A percentile compares a stretch with the other conserved stretches of the same genome.
Evolutionary conservation across 768 basidiomycete genomes (phyloP).

Genomic region (Lactarius tabidus): DNA sequence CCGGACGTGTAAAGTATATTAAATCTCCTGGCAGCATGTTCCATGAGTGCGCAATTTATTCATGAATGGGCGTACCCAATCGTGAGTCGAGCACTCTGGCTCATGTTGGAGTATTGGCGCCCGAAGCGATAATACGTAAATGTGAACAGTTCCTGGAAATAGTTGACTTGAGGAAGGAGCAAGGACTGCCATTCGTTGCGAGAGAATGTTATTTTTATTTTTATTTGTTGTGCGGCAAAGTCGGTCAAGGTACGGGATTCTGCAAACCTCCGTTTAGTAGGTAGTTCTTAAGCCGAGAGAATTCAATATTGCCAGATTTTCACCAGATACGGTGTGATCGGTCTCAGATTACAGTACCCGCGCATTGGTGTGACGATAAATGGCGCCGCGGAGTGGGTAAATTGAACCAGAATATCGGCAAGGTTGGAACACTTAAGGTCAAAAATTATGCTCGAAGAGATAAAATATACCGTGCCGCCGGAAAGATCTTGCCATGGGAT

Average conservation of each 20-base stretch:
- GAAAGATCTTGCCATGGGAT: slow-evolving; percentile 16
- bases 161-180: not conserved
- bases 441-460: not conserved
- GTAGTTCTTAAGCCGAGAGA: slow-evolving; percentile 21
- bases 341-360: slow-evolving; percentile 14
- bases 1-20: not conserved
- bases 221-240: slow-evolving; percentile 8
- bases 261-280: slow-evolving; percentile 16
- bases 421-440: not conserved
- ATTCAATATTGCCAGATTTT: slow-evolving; percentile 19
- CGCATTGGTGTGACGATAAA: not conserved
- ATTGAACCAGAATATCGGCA: slow-evolving; percentile 10
- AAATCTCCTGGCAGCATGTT: not conserved
- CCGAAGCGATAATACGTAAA: slow-evolving; percentile 11
- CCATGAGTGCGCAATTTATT: not conserved
- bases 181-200: not conserved
- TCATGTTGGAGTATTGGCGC: not conserved
- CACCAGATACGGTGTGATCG: slow-evolving; percentile 23
- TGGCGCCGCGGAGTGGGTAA: slow-evolving; percentile 21
- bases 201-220: not conserved
- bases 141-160: slow-evolving; percentile 16
- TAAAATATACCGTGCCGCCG: not conserved
- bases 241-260: slow-evolving; percentile 19
- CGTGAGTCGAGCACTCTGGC: slow-evolving; percentile 7
- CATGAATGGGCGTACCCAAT: not conserved